phyloP scores from a whole-genome alignment of 2,329 filamentous ascomycete genomes.

The Hypoxylon sp. region DNA sequence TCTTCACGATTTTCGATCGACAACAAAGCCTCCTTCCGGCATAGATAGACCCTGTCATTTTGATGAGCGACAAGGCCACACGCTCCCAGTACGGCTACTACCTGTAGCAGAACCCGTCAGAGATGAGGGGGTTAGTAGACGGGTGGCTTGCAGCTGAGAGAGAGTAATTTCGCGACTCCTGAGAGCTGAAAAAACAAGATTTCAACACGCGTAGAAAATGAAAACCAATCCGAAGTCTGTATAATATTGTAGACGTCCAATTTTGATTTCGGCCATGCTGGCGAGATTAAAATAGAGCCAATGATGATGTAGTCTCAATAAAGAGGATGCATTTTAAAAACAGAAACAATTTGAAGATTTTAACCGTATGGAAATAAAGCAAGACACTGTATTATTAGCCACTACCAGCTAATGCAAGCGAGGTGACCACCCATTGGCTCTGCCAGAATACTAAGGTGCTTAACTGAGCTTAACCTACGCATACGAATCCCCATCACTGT shows the following conservation, averaged over 20 bases:
- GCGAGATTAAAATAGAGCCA: not conserved
- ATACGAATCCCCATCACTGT: not conserved
- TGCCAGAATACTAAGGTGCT: conserved; percentile 6
- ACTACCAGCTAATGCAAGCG: conserved; percentile 34
- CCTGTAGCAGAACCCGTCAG: not conserved
- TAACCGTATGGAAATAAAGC: not conserved
- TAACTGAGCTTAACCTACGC: conserved; percentile 25
- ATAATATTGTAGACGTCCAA: not conserved
- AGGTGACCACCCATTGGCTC: conserved; percentile 27
- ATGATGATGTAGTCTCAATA: not conserved
- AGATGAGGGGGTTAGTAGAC: not conserved
- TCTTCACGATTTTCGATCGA: not conserved
- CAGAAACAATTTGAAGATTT: conserved; percentile 8
- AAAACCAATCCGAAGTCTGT: not conserved
- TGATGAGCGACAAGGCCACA: not conserved
- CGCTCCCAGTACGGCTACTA: not conserved
- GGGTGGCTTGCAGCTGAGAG: conserved; percentile 25
- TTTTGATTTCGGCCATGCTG: conserved; percentile 2
- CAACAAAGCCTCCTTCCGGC: not conserved
- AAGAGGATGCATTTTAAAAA: conserved; percentile 1
- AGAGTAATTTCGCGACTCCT: conserved; percentile 14
- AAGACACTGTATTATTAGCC: conserved; percentile 26
- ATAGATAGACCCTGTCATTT: not conserved
- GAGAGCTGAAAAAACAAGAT: conserved; percentile 2
- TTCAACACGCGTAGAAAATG: not conserved